Base-by-base conservation (phyloP, 1,139 yeast genomes). In the Kurtzmaniella quercitrusa region DNA sequence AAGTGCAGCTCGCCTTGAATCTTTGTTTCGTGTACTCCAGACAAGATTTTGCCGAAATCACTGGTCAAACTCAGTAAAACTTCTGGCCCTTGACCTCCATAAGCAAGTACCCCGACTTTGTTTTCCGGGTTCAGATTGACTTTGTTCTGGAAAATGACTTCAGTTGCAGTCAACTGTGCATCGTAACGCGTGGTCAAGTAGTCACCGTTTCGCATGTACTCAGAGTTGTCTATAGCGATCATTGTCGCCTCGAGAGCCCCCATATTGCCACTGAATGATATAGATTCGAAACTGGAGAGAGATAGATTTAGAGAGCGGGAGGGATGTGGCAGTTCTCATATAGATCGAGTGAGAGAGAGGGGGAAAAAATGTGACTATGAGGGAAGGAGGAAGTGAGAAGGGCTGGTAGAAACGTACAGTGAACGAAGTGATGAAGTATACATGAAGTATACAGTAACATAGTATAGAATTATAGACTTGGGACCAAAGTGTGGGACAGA, bases 121-220 rank as follows among this genome's bases (percentile, higher is more conserved):
- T 82, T 89, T 63, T 93, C 98, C 2, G 98, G 97, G 63, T 93
- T 93, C 44, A 93, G 73, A 59, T 85, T 84, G 50, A 89, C 80
- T 65, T 93, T 91, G 51, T 87, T 82, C 52, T 86, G 87, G 70
- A 93, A 94, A 42, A 94, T 80, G 55, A 84, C 75, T 58, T 90
- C 95, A 19, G 93, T 90, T n/a, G 97, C 84, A 49, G 94, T 95
- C 50, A 86, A 73, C 65, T 94, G 97, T 1, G 98, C 97, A 49
- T 86, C 95, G 60, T 85, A 91, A 57, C 98, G 78, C 19, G 94
- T 84, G 25, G 95, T 82, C 40, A 89, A 76, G 60, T 84, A 94
- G 64, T 94, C 98, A 37, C 98, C 98, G 62, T 93, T 93, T 58
- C 98, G 78, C 81, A 91, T 87, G 65, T 77, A 93, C 68, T 94